phyloP scores from a whole-genome alignment of 441 rosid species.

The Omphalea diandra region DNA sequence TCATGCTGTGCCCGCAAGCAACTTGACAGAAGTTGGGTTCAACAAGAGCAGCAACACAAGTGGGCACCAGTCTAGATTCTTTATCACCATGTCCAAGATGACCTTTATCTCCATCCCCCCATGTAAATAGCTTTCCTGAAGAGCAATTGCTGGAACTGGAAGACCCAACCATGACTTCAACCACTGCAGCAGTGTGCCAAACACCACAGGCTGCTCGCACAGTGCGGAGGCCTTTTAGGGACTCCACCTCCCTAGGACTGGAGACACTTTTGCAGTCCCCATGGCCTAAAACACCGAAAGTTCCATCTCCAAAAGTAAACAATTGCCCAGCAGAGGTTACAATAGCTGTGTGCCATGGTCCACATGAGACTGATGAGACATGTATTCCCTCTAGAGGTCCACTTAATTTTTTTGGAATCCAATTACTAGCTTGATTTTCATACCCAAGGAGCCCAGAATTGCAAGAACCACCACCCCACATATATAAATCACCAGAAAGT shows the following conservation, averaged over 20 bases:
- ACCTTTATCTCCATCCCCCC: slow-evolving; percentile 99
- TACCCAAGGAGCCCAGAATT: slow-evolving; percentile 92
- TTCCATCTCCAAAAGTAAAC: slow-evolving; percentile 98
- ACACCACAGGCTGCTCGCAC: slow-evolving; percentile 97
- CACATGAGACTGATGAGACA: slow-evolving; percentile 92
- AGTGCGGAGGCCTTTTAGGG: slow-evolving; percentile 93
- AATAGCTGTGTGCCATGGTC: slow-evolving; percentile 98
- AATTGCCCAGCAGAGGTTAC: slow-evolving; percentile 93
- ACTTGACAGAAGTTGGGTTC: slow-evolving; percentile 95
- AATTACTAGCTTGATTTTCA: slow-evolving; percentile 79
- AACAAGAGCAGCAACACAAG: slow-evolving; percentile 93
- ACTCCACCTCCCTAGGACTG: slow-evolving; percentile 92
- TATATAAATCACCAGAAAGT: slow-evolving; percentile 94
- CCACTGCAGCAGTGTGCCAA: slow-evolving; percentile 99
- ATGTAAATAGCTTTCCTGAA: slow-evolving; percentile 90
- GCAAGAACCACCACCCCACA: slow-evolving; percentile 83
- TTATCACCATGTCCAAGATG: slow-evolving; percentile 97
- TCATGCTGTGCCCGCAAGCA: slow-evolving; percentile 92
- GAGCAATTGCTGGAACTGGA: slow-evolving; percentile 92
- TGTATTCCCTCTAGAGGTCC: slow-evolving; percentile 94
- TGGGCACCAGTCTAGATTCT: slow-evolving; percentile 87
- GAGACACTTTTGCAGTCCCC: slow-evolving; percentile 81
- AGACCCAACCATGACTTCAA: slow-evolving; percentile 95
- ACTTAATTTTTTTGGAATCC: slow-evolving; percentile 75
- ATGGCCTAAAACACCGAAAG: slow-evolving; percentile 97